Conservation (phyloP, 2,329 filamentous ascomycete genomes). For the Phaeoacremonium minimum region DNA sequence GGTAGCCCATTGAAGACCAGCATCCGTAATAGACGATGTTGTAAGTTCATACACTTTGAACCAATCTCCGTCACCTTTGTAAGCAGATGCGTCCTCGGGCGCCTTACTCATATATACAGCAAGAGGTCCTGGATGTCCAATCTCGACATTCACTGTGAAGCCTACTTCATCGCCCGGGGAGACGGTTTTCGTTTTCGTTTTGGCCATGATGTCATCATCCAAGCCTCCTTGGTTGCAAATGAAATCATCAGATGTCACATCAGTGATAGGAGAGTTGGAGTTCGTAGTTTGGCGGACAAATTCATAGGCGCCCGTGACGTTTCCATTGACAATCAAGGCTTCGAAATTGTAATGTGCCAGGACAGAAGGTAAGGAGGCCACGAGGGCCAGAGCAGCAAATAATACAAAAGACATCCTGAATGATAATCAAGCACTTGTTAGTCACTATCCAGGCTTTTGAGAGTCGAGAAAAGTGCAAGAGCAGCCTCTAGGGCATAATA, state of each 20-base stretch:
- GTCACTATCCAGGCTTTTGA: no score
- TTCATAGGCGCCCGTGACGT: conserved; percentile 12
- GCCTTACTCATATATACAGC: conserved; percentile 31
- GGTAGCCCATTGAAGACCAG: conserved; percentile 25
- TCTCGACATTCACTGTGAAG: conserved; percentile 28
- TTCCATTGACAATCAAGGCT: conserved; percentile 14
- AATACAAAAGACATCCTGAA: no score
- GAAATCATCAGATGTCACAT: conserved; percentile 30
- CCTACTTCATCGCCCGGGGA: conserved; percentile 34
- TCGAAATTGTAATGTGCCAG: conserved; percentile 13
- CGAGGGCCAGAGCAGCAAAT: no score
- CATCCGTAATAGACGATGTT: conserved; percentile 19
- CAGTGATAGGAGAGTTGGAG: conserved; percentile 31
- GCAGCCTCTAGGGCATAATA: no score
- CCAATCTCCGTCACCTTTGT: conserved; percentile 28
- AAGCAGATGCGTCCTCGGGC: conserved; percentile 19
- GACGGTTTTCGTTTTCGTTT: conserved; percentile 28
- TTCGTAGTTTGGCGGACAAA: conserved; percentile 15
- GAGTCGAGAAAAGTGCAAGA: no score
- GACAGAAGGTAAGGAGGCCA: no score
- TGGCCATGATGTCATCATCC: conserved; percentile 27
- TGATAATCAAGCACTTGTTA: no score
- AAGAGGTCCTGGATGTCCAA: conserved; percentile 32
- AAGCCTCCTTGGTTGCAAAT: conserved; percentile 32
- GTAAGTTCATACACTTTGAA: conserved; percentile 30